phyloP scores from a whole-genome alignment of 352 stramenopile species.

The Globisporangium rhizosaccharum region DNA sequence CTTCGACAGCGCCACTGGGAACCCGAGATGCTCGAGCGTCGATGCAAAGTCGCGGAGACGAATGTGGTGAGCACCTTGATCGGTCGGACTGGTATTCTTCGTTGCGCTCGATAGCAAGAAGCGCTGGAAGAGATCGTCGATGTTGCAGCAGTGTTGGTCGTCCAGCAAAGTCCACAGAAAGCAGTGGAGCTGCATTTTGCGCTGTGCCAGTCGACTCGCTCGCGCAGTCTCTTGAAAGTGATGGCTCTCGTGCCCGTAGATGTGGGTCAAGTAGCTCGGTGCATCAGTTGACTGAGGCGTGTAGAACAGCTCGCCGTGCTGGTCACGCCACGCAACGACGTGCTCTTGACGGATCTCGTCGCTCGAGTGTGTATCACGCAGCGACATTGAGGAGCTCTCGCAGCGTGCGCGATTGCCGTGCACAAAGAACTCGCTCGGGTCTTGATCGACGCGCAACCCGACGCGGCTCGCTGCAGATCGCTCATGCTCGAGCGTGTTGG shows the following conservation, averaged over 20 bases:
- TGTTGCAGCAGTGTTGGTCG: constrained; percentile 3
- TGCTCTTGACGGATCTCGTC: constrained; percentile 4
- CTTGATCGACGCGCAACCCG: neutral
- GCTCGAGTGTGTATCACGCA: neutral
- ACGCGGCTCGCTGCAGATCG: neutral
- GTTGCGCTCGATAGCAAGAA: neutral
- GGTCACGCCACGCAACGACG: constrained; percentile 20
- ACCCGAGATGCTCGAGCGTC: constrained; percentile 14
- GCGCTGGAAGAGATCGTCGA: constrained; percentile 20
- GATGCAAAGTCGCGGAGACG: constrained; percentile 12
- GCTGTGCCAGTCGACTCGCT: constrained; percentile 15
- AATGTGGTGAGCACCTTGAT: neutral
- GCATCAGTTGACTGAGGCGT: constrained; percentile 6
- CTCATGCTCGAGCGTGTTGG: too few species aligned
- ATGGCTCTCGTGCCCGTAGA: constrained; percentile 30
- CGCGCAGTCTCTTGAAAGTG: constrained; percentile 24
- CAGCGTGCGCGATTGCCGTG: neutral
- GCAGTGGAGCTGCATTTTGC: constrained; percentile 20
- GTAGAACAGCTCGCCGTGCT: constrained; percentile 33
- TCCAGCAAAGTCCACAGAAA: constrained; percentile 23
- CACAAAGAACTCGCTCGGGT: constrained; percentile 3
- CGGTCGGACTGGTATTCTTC: neutral
- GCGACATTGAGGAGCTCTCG: too few species aligned
- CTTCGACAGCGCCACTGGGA: constrained; percentile 14
- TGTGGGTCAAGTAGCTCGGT: neutral